Percentiles rank a stretch among this genome's conserved stretches.
Evolutionary conservation across 768 basidiomycete genomes (phyloP).

Genomic region (Termitomyces heimii): DNA sequence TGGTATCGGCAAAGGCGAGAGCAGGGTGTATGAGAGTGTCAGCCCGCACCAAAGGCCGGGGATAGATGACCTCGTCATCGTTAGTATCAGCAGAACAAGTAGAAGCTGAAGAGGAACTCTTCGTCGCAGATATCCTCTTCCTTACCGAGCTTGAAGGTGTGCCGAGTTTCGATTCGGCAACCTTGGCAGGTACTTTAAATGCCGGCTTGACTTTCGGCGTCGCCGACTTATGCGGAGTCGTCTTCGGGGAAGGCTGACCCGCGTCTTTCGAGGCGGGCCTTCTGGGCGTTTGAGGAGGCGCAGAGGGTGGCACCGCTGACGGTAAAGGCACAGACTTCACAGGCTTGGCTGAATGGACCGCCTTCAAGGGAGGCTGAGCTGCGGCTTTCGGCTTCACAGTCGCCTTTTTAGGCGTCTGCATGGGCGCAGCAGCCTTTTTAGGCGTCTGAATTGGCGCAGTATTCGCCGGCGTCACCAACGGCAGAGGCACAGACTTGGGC

Average conservation of each 20-base stretch:
- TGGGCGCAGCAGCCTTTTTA: too few relatives aligned
- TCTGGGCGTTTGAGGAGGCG: not conserved
- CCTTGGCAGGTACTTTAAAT: not conserved
- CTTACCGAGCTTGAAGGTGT: not conserved
- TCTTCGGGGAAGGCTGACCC: not conserved
- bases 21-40: not conserved
- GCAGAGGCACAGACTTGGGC: not conserved
- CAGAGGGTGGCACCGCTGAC: not conserved
- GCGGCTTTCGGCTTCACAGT: not conserved
- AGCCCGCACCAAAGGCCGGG: not conserved
- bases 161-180: not conserved
- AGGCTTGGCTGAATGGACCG: not conserved
- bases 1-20: not conserved
- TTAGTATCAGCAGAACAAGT: not conserved
- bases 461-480: not conserved
- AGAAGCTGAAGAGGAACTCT: not conserved
- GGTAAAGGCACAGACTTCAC: not conserved
- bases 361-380: not conserved
- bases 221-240: not conserved
- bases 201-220: not conserved
- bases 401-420: not conserved
- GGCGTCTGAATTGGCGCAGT: not conserved
- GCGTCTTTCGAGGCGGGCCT: not conserved
- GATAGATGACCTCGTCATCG: not conserved
- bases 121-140: not conserved